These are phyloP conservation scores for Citrullus mucosospermus DNA, from an alignment of 306 rosid species.

Conservation along the genomic window DNA sequence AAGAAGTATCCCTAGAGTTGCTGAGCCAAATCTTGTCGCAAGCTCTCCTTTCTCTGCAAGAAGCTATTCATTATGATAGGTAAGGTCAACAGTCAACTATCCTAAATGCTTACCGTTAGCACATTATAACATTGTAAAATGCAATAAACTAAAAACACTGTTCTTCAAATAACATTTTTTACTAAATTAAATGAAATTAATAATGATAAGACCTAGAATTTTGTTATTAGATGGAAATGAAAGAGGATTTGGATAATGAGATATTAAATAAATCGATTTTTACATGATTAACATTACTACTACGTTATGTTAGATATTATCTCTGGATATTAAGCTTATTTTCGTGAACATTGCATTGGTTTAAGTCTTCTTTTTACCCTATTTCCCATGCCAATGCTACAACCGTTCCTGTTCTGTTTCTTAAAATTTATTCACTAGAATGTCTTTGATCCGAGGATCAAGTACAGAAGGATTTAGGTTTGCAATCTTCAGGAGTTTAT, in stretches of 20 bases:
- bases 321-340: neutral
- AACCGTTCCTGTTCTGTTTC: neutral
- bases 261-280: neutral
- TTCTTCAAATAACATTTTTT: neutral
- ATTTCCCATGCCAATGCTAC: neutral
- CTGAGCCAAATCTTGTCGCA: constrained; percentile 94
- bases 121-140: neutral
- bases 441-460: neutral
- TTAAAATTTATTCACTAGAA: neutral
- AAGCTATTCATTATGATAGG: constrained; percentile 46
- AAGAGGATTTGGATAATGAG: neutral
- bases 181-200: neutral
- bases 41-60: constrained; percentile 99
- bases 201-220: neutral
- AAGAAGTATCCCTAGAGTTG: constrained; percentile 93
- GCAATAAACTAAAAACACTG: neutral
- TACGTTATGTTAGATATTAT: neutral
- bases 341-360: neutral
- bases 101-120: constrained; percentile 14
- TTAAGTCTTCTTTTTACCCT: neutral
- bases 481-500: neutral
- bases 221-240: neutral
- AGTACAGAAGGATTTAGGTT: neutral
- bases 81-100: constrained; percentile 18
- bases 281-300: neutral